Evolutionary conservation across 2,329 filamentous ascomycete genomes (phyloP).

Genomic region (Metarhizium rileyi): DNA sequence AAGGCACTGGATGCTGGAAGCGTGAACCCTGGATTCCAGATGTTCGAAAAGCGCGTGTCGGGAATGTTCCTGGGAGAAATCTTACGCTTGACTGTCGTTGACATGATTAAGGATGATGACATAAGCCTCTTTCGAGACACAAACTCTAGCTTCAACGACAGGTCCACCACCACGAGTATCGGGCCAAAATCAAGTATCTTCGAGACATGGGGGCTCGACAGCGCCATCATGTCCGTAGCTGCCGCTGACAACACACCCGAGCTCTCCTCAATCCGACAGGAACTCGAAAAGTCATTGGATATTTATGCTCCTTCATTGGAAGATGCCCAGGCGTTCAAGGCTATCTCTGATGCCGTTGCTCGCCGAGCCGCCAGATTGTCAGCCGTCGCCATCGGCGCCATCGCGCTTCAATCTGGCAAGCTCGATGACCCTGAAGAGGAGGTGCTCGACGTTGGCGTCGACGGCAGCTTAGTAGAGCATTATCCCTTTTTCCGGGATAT

Average conservation of each 20-base stretch:
- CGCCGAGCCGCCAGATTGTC: slow-evolving; percentile 81
- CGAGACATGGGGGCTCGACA: slow-evolving; percentile 83
- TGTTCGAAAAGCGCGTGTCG: slow-evolving; percentile 97
- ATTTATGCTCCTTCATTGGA: slow-evolving; percentile 69
- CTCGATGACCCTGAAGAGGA: slow-evolving; percentile 55
- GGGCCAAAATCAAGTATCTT: slow-evolving; percentile 57
- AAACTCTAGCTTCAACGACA: slow-evolving; percentile 62
- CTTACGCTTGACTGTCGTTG: slow-evolving; percentile 64
- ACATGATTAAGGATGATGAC: slow-evolving; percentile 58
- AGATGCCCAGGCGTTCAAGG: slow-evolving; percentile 82
- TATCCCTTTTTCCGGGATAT: slow-evolving; percentile 88
- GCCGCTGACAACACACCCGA: slow-evolving; percentile 69
- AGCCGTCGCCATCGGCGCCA: slow-evolving; percentile 77
- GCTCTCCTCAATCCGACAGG: slow-evolving; percentile 63
- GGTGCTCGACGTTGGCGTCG: slow-evolving; percentile 81
- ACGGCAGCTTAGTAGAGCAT: slow-evolving; percentile 89
- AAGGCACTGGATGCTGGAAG: slow-evolving; percentile 65
- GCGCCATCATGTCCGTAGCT: slow-evolving; percentile 77
- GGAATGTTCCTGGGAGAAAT: slow-evolving; percentile 98
- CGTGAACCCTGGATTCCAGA: slow-evolving; percentile 88
- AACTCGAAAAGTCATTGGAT: slow-evolving; percentile 65
- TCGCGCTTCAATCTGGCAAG: slow-evolving; percentile 71
- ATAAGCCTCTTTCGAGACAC: slow-evolving; percentile 67
- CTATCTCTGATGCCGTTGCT: slow-evolving; percentile 72
- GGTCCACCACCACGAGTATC: slow-evolving; percentile 60